Evolutionary conservation across 495 filamentous ascomycete genomes (phyloP).

Genomic region (Penicillium crystallinum): DNA sequence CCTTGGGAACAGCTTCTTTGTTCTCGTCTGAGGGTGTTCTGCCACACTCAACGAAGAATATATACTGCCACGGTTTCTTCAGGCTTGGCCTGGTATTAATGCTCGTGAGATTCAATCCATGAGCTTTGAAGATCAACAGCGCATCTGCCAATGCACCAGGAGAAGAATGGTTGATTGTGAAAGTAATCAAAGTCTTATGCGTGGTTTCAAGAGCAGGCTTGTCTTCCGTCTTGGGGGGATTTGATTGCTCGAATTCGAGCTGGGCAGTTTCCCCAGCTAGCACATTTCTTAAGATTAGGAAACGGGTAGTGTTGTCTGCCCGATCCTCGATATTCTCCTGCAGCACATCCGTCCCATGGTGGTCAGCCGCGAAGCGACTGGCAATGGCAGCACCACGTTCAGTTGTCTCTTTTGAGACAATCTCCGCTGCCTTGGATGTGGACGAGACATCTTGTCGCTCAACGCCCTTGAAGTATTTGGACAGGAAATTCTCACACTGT

Average conservation of each 20-base stretch:
- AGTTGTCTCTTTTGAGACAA: conserved; percentile 54
- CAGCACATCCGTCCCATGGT: conserved; percentile 61
- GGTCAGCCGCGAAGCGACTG: conserved; percentile 62
- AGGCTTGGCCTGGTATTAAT: conserved; percentile 83
- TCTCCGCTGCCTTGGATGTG: conserved; percentile 74
- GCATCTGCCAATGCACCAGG: conserved; percentile 79
- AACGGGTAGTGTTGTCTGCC: conserved; percentile 80
- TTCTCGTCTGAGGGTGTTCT: conserved; percentile 33
- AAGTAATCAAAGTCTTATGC: conserved; percentile 72
- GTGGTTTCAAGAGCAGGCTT: conserved; percentile 14
- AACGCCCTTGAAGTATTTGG: conserved; percentile 56
- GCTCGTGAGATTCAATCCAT: conserved; percentile 77
- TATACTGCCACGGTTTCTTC: conserved; percentile 75
- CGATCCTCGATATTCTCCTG: conserved; percentile 76
- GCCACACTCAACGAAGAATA: conserved; percentile 91
- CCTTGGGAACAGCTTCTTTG: conserved; percentile 23
- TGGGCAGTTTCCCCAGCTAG: conserved; percentile 20
- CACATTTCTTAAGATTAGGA: conserved; percentile 65
- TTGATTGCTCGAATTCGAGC: conserved; percentile 17
- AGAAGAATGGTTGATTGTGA: conserved; percentile 70
- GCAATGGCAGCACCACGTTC: conserved; percentile 73
- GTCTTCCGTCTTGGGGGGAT: conserved; percentile 3
- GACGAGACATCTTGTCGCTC: conserved; percentile 82
- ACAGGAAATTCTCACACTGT: conserved; percentile 78
- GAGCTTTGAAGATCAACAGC: conserved; percentile 67